phyloP scores from a whole-genome alignment of 495 filamentous ascomycete species.

The Cercophora sp. region DNA sequence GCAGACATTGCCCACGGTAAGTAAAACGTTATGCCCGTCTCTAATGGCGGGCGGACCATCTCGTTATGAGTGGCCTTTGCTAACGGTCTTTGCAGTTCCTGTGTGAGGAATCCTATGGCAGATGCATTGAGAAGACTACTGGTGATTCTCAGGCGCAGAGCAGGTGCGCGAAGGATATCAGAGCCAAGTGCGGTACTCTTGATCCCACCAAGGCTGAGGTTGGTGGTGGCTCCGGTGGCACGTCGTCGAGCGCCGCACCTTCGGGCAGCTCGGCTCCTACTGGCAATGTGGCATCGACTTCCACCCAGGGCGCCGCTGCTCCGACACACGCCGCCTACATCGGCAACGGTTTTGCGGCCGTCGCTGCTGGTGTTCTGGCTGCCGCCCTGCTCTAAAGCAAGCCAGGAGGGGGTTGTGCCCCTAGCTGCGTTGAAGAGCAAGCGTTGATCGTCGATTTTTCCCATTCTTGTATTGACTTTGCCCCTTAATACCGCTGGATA shows the following conservation, averaged over 20 bases:
- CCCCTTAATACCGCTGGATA: constrained; percentile 25
- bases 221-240: neutral
- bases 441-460: constrained; percentile 24
- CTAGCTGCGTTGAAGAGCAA: too few species aligned
- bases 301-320: constrained; percentile 15
- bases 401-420: too few species aligned
- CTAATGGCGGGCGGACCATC: too few species aligned
- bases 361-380: constrained; percentile 33
- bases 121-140: constrained; percentile 26
- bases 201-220: constrained; percentile 27
- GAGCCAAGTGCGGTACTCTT: constrained; percentile 30
- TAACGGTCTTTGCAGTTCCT: constrained; percentile 22
- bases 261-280: constrained; percentile 9
- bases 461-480: constrained; percentile 30
- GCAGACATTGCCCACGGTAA: constrained; percentile 34
- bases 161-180: constrained; percentile 32
- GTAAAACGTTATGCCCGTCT: too few species aligned
- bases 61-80: neutral
- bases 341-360: constrained; percentile 28
- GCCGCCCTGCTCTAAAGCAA: constrained; percentile 27
- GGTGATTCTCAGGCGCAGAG: constrained; percentile 24
- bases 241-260: constrained; percentile 10
- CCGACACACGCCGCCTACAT: constrained; percentile 21
- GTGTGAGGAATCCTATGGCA: constrained; percentile 27
- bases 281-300: constrained; percentile 5